phyloP scores from a whole-genome alignment of 148 eudicot species.

The Chenopodium album region DNA sequence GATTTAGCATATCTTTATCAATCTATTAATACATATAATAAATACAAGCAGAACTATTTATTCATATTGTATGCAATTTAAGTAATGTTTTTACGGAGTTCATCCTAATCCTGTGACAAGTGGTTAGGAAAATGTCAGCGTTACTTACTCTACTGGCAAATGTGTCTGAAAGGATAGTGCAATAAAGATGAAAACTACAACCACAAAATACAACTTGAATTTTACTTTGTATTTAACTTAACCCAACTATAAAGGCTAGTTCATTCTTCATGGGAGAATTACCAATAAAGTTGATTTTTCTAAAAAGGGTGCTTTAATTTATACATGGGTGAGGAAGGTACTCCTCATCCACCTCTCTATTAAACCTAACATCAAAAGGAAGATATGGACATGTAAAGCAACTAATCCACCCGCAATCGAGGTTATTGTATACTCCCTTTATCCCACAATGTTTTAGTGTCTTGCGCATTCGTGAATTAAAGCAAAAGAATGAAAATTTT shows the following conservation, averaged over 20 bases:
- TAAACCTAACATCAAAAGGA: no score
- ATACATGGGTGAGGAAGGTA: background rate
- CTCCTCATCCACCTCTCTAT: background rate
- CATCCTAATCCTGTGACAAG: constrained; percentile 28
- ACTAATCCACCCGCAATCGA: background rate
- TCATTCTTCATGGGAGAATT: background rate
- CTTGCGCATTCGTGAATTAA: no score
- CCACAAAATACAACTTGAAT: background rate
- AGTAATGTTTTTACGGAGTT: constrained; percentile 3
- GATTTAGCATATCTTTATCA: constrained; percentile 6
- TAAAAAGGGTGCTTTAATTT: background rate
- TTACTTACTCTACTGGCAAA: constrained; percentile 20
- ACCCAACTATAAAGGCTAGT: background rate
- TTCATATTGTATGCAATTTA: background rate
- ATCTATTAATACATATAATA: background rate
- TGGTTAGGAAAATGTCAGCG: constrained; percentile 33
- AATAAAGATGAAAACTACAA: constrained; percentile 10
- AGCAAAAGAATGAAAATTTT: no score
- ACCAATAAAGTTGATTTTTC: background rate
- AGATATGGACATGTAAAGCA: background rate
- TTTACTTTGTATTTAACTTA: background rate
- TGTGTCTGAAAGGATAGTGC: constrained; percentile 3
- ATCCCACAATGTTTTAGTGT: background rate
- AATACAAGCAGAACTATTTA: background rate
- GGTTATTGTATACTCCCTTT: background rate